These are phyloP conservation scores for Curvularia sp. DNA, from an alignment of 2,329 filamentous ascomycete genomes.

Conservation along the genomic window DNA sequence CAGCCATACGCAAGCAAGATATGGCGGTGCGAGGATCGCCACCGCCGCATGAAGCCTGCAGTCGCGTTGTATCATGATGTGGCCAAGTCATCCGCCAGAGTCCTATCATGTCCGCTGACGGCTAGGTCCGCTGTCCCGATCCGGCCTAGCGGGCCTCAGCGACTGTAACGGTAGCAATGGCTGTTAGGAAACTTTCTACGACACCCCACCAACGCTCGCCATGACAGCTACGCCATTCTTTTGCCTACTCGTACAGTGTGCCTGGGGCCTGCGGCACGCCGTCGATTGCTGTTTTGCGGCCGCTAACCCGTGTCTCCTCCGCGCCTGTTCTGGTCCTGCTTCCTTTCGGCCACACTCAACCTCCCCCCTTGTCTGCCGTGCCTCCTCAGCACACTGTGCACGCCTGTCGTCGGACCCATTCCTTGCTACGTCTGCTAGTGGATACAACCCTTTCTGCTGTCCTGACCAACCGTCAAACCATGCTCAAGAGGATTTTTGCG, in stretches of 20 bases:
- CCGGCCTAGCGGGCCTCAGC: conserved; percentile 31
- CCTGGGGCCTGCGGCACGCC: conserved; percentile 33
- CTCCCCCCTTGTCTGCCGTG: conserved; percentile 37
- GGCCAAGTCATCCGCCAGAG: conserved; percentile 24
- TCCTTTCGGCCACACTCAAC: conserved; percentile 40
- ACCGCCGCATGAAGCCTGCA: conserved; percentile 23
- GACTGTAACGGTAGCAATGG: conserved; percentile 46
- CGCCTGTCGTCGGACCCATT: conserved; percentile 41
- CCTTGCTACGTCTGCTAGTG: conserved; percentile 44
- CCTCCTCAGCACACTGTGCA: conserved; percentile 34
- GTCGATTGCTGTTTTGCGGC: conserved; percentile 19
- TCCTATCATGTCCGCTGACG: conserved; percentile 23
- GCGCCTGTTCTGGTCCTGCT: conserved; percentile 16
- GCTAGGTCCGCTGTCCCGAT: conserved; percentile 20
- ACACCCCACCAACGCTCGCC: conserved; percentile 40
- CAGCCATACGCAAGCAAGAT: conserved; percentile 8
- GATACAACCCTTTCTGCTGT: conserved; percentile 50
- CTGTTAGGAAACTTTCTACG: conserved; percentile 34
- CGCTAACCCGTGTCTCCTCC: conserved; percentile 10
- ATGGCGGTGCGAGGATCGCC: conserved; percentile 16
- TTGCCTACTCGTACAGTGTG: conserved; percentile 29
- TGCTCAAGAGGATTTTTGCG: conserved; percentile 48
- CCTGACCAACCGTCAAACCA: conserved; percentile 49
- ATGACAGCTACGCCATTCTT: conserved; percentile 33
- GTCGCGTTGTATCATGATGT: conserved; percentile 38